Evolutionary conservation across 2,329 filamentous ascomycete species (phyloP).

Genomic region (Albifimbria verrucaria): DNA sequence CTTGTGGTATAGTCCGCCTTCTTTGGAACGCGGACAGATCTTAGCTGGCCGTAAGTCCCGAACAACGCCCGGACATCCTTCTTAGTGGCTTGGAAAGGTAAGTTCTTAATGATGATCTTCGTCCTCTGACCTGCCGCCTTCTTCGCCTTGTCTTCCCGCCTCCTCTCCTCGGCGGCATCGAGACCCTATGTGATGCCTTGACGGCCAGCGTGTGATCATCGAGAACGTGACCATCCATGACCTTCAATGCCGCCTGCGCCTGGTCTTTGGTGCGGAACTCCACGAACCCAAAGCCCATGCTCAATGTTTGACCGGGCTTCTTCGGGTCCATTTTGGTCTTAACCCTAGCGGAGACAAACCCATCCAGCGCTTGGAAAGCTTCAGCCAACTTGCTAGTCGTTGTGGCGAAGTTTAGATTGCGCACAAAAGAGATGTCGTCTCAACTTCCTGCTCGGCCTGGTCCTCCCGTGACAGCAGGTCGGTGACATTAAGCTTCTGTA

Average conservation of each 20-base stretch:
- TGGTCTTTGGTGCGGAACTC: slow-evolving; percentile 78
- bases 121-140: slow-evolving; percentile 74
- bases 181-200: slow-evolving; percentile 82
- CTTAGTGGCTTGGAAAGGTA: slow-evolving; percentile 93
- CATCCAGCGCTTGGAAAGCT: slow-evolving; percentile 76
- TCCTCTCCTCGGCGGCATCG: slow-evolving; percentile 83
- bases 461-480: slow-evolving; percentile 63
- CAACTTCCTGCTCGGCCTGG: slow-evolving; percentile 50
- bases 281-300: slow-evolving; percentile 96
- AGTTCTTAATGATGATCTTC: slow-evolving; percentile 97
- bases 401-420: slow-evolving; percentile 91
- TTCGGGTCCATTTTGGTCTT: slow-evolving; percentile 95
- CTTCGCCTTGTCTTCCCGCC: slow-evolving; percentile 78
- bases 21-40: slow-evolving; percentile 89
- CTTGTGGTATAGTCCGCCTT: slow-evolving; percentile 87
- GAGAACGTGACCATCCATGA: slow-evolving; percentile 88
- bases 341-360: slow-evolving; percentile 84
- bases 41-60: slow-evolving; percentile 85
- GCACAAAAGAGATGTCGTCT: slow-evolving; percentile 79
- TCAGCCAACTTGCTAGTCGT: slow-evolving; percentile 73
- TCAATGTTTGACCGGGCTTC: slow-evolving; percentile 79
- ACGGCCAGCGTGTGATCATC: slow-evolving; percentile 83
- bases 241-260: slow-evolving; percentile 73
- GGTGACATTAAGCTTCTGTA: slow-evolving; percentile 62
- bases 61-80: slow-evolving; percentile 87